phyloP scores from a whole-genome alignment of 345 rosid genomes.

The Aethionema arabicum region DNA sequence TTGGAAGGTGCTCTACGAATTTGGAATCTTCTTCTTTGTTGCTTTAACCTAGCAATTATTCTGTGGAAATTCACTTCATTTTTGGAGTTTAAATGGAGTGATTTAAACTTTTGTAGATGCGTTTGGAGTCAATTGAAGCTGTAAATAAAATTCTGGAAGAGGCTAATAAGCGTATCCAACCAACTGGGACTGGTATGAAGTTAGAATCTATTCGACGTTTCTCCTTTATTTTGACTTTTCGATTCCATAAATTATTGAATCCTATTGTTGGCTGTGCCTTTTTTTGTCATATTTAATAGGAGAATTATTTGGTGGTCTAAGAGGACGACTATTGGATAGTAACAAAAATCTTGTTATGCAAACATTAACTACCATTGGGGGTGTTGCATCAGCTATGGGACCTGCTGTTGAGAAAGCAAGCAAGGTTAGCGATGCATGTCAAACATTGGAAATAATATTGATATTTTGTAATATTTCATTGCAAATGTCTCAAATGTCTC shows the following conservation, averaged over 20 bases:
- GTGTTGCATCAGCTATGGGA: constrained; percentile 89
- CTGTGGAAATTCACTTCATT: constrained; percentile 11
- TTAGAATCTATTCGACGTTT: background rate
- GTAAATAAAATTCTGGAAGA: constrained; percentile 90
- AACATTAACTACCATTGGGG: constrained; percentile 75
- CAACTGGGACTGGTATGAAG: constrained; percentile 84
- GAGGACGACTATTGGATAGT: constrained; percentile 90
- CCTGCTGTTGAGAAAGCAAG: constrained; percentile 85
- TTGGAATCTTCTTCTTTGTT: constrained; percentile 13
- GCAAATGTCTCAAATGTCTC: too few relatives aligned
- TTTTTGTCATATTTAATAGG: constrained; percentile 42
- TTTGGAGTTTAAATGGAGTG: constrained; percentile 16
- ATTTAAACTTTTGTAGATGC: constrained; percentile 53
- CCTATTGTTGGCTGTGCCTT: constrained; percentile 18
- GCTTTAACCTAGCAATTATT: background rate
- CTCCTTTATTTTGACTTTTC: constrained; percentile 3
- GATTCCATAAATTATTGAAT: constrained; percentile 2
- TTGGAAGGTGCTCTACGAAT: constrained; percentile 74
- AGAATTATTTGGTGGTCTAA: constrained; percentile 91
- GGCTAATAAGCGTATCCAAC: constrained; percentile 95
- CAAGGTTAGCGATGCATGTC: constrained; percentile 60
- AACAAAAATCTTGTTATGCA: constrained; percentile 92
- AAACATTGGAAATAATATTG: constrained; percentile 6
- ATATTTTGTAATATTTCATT: constrained; percentile 5
- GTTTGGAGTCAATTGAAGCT: constrained; percentile 94